Percentiles rank a stretch among this genome's conserved stretches.
Conservation (phyloP, 495 filamentous ascomycete species). For the Viridothelium virens region DNA sequence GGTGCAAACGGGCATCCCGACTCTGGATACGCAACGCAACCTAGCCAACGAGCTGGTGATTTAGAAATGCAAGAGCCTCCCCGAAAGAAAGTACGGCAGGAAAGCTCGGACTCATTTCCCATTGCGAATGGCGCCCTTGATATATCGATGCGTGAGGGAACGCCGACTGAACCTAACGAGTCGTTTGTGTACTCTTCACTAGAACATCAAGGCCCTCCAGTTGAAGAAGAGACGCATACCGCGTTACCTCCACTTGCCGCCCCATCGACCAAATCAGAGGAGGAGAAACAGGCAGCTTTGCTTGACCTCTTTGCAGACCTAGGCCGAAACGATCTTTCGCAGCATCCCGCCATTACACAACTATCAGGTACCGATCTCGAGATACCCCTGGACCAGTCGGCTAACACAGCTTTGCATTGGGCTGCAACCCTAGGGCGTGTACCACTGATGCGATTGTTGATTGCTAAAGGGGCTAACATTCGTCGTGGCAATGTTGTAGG, state of each 20-base stretch:
- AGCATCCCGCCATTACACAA: slow-evolving; percentile 57
- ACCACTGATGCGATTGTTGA: slow-evolving; percentile 67
- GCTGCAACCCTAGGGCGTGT: slow-evolving; percentile 90
- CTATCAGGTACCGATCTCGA: slow-evolving; percentile 80
- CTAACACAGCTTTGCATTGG: slow-evolving; percentile 91
- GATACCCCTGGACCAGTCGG: slow-evolving; percentile 75
- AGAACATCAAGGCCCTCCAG: slow-evolving; percentile 50
- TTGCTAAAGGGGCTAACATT: slow-evolving; percentile 76
- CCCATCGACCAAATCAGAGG: slow-evolving; percentile 55
- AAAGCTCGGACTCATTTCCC: slow-evolving; percentile 22
- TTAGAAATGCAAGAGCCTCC: slow-evolving; percentile 65
- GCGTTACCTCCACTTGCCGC: slow-evolving; percentile 63
- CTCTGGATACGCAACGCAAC: slow-evolving; percentile 46
- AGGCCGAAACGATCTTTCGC: slow-evolving; percentile 52
- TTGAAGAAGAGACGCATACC: slow-evolving; percentile 18
- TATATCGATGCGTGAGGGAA: slow-evolving; percentile 50
- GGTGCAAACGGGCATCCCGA: slow-evolving; percentile 43
- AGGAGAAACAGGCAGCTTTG: slow-evolving; percentile 68
- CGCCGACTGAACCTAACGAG: slow-evolving; percentile 79
- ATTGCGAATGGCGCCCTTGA: slow-evolving; percentile 18
- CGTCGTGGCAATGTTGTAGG: slow-evolving; percentile 78
- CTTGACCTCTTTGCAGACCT: slow-evolving; percentile 84
- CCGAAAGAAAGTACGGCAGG: slow-evolving; percentile 62
- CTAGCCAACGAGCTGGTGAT: slow-evolving; percentile 24
- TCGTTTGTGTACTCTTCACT: slow-evolving; percentile 56